phyloP scores from a whole-genome alignment of 192 early-diverging fungal species.

The Umbelopsis vinacea region DNA sequence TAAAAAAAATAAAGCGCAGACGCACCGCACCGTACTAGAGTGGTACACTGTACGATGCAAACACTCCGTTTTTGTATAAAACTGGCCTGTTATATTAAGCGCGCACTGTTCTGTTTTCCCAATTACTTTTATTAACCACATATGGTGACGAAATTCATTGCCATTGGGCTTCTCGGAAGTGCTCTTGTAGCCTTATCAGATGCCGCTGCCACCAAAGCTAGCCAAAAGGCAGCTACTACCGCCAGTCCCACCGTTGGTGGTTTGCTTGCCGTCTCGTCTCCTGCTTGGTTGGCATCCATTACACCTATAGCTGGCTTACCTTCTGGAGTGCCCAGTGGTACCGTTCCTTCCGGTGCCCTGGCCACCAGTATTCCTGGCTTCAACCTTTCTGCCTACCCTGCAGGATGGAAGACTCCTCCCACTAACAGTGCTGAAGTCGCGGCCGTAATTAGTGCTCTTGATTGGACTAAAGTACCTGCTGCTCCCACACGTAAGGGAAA shows the following conservation, averaged over 20 bases:
- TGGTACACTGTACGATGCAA: background rate
- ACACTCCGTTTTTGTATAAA: conserved; percentile 7
- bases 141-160: background rate
- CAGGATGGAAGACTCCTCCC: conserved; percentile 33
- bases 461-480: conserved; percentile 38
- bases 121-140: background rate
- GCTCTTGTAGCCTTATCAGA: background rate
- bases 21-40: background rate
- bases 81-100: background rate
- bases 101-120: background rate
- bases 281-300: conserved; percentile 29
- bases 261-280: conserved; percentile 28
- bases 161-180: too few species aligned
- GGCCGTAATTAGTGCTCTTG: conserved; percentile 28
- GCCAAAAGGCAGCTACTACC: background rate
- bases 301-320: conserved; percentile 18
- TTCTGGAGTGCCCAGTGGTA: conserved; percentile 4
- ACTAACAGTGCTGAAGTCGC: conserved; percentile 38
- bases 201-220: background rate
- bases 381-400: conserved; percentile 34
- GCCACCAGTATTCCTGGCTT: conserved; percentile 8
- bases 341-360: conserved; percentile 18
- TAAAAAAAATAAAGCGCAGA: too few species aligned
- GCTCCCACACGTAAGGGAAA: conserved; percentile 29
- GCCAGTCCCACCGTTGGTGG: background rate